Conservation (phyloP, 129 eudicot species). For the Glebionis coronaria region DNA sequence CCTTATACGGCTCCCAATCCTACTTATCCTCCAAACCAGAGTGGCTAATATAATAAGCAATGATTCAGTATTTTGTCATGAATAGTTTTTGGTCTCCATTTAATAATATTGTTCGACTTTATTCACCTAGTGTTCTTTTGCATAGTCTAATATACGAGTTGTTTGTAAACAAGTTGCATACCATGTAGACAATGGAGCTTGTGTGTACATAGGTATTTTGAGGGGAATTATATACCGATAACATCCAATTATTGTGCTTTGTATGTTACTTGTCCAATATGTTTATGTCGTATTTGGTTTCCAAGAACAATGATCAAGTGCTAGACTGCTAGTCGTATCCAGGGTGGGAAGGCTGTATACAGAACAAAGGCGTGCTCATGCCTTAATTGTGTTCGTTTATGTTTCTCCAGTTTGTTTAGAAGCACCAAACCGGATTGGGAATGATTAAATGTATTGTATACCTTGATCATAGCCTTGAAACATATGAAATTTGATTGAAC, state of each 20-base stretch:
- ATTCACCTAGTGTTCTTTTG: slow-evolving; percentile 9
- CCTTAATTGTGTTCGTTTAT: no score
- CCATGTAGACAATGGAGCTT: slow-evolving; percentile 1
- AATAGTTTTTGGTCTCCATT: slow-evolving; percentile 13
- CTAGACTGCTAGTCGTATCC: no score
- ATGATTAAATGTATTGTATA: no score
- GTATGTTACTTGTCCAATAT: no score
- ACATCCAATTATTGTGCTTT: neutral
- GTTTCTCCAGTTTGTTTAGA: no score
- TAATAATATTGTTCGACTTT: slow-evolving; percentile 15
- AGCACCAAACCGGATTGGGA: no score
- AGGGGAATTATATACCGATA: neutral
- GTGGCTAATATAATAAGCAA: slow-evolving; percentile 79
- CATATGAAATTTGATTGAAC: no score
- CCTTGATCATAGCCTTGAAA: no score
- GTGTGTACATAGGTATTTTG: slow-evolving; percentile 23
- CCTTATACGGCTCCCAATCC: slow-evolving; percentile 64
- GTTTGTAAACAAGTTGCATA: slow-evolving; percentile 17
- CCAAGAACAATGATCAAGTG: no score
- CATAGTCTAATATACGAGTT: neutral
- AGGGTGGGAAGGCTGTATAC: no score
- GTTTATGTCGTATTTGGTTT: no score
- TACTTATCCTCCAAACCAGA: slow-evolving; percentile 80
- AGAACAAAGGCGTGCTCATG: no score
- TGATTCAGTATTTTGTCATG: slow-evolving; percentile 19